Evolutionary conservation across 441 rosid genomes (phyloP), one percentile per base, ranked within the genome.

Genomic region (Corymbia calophylla): DNA sequence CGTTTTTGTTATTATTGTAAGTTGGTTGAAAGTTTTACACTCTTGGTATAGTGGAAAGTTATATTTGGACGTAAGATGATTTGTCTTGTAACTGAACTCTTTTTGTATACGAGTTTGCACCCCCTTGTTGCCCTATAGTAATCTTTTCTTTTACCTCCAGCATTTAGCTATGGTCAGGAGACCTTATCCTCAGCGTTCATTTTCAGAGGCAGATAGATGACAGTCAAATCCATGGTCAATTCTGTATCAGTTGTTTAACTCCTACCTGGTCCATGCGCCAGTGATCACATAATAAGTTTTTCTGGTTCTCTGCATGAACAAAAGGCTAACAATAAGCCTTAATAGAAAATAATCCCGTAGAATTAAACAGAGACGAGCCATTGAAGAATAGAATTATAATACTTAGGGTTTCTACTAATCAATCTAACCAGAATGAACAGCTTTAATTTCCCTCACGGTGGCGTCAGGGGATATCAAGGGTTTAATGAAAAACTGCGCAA

Each of bases 391-490:
- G 82, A 86, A 48, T 53, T 3, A 17, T 64, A 15, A 32, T 49
- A 14, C 48, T 10, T 9, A 51, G 77, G 89, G 32, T 77, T 23
- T 85, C 81, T 68, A 53, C 88, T 5, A 25, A 51, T 60, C 88
- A 3, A 80, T 80, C 94, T 44, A 88, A 98, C 99, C 99, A 93
- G 99, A 98, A 93, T 97, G 99, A 87, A 98, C 99, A 31, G 97
- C 98, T 91, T 95, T 98, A 53, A 96, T 96, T 92, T 98, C 99
- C 92, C 99, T 95, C 89, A 68, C 94, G 55, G 99, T 96, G 62
- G 99, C 99, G 89, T 98, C 99, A 85, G 98, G 95, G 58, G 99
- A 95, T 98, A 97, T 95, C 92, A 98, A 94, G 60, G 99, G 99
- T 88, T 95, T 94, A 73, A 96, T 94, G 92, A 98, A 98, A 93